Evolutionary conservation across 495 filamentous ascomycete genomes (phyloP).

Genomic region (Talaromyces adpressus): DNA sequence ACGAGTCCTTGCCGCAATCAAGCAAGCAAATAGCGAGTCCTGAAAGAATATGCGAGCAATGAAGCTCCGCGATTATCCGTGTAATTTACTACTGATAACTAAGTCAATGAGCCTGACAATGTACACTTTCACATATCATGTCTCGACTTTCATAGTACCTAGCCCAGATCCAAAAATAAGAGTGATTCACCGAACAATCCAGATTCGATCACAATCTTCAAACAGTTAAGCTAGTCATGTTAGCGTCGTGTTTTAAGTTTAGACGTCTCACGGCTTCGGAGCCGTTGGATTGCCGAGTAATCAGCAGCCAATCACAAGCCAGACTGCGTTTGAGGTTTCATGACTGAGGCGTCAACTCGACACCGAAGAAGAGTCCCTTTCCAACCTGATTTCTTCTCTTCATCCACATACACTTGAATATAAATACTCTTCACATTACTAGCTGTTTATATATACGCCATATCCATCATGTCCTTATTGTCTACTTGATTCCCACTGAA

Average conservation of each 20-base stretch:
- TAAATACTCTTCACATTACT: background rate
- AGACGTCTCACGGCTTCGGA: no score
- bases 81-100: background rate
- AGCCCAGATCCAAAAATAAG: no score
- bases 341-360: background rate
- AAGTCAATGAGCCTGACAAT: background rate
- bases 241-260: no score
- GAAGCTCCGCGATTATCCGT: background rate
- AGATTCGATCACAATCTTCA: no score
- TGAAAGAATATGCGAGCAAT: background rate
- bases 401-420: background rate
- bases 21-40: background rate
- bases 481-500: background rate
- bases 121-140: background rate
- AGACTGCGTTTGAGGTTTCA: background rate
- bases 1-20: background rate
- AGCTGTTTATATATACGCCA: background rate
- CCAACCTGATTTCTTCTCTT: background rate
- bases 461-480: background rate
- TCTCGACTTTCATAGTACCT: no score
- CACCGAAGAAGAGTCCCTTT: background rate
- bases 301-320: background rate
- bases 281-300: no score
- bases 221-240: no score
- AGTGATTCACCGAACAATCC: no score